These are phyloP conservation scores for Neocucurbitaria cava DNA, from an alignment of 2,329 filamentous ascomycete genomes.

Conservation along the genomic window DNA sequence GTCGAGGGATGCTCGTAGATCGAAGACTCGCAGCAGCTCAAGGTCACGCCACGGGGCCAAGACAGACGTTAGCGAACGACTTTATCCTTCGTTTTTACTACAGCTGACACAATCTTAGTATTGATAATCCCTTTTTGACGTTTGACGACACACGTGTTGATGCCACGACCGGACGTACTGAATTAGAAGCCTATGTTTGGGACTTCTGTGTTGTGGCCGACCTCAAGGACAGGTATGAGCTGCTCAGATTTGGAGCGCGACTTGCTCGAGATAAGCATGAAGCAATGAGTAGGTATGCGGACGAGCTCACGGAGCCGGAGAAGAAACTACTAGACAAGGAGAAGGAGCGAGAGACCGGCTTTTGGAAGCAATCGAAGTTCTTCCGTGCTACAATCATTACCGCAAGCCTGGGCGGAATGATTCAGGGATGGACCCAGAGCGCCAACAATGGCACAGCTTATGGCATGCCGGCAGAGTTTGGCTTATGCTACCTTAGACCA, in stretches of 20 bases:
- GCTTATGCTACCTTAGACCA: conserved; percentile 8
- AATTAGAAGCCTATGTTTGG: conserved; percentile 29
- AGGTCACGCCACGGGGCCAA: conserved; percentile 9
- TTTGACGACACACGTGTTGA: conserved; percentile 22
- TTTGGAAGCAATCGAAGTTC: conserved; percentile 34
- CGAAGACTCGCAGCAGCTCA: background rate
- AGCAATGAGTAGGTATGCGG: conserved; percentile 21
- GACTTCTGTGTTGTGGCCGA: conserved; percentile 16
- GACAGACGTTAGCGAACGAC: conserved; percentile 13
- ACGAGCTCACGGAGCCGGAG: conserved; percentile 23
- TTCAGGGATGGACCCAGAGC: conserved; percentile 31
- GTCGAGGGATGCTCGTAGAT: conserved; percentile 1
- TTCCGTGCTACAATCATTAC: conserved; percentile 30
- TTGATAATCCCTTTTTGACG: conserved; percentile 29
- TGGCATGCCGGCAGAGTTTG: conserved; percentile 26
- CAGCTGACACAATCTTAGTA: conserved; percentile 9
- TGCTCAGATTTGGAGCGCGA: conserved; percentile 27
- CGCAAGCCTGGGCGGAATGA: conserved; percentile 25
- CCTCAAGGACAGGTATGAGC: conserved; percentile 22
- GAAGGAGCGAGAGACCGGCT: conserved; percentile 18
- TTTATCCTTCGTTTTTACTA: background rate
- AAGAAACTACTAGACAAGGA: conserved; percentile 17
- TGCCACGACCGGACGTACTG: conserved; percentile 13
- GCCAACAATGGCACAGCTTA: conserved; percentile 25
- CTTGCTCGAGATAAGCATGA: conserved; percentile 29